These are phyloP conservation scores for Artomyces pyxidatus DNA, from an alignment of 768 basidiomycete species.

Conservation along the genomic window DNA sequence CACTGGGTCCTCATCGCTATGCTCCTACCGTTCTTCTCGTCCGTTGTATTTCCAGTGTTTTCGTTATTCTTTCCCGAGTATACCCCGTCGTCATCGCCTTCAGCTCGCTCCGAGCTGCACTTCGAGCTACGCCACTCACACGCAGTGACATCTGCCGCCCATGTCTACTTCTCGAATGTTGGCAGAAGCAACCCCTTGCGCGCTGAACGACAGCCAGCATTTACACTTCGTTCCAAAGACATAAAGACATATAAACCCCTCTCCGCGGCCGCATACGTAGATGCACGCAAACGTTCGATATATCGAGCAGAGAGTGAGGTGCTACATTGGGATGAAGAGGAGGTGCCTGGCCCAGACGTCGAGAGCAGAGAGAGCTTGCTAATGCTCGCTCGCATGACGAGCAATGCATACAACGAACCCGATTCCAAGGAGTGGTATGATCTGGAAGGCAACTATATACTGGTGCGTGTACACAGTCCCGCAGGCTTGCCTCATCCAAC, in stretches of 20 bases:
- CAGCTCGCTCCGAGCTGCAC: constrained; percentile 25
- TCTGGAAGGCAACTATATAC: constrained; percentile 55
- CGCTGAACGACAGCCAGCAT: too few relatives aligned
- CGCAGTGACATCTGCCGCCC: constrained; percentile 43
- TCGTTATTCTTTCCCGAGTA: too few relatives aligned
- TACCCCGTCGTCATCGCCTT: too few relatives aligned
- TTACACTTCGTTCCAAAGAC: too few relatives aligned
- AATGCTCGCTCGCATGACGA: constrained; percentile 85
- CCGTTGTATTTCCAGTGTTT: too few relatives aligned
- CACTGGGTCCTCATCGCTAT: too few relatives aligned
- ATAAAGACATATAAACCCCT: constrained; percentile 39
- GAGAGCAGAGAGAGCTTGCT: constrained; percentile 63
- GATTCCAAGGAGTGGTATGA: constrained; percentile 64
- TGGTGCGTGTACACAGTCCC: too few relatives aligned
- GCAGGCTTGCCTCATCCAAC: too few relatives aligned
- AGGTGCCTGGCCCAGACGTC: constrained; percentile 65
- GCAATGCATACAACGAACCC: constrained; percentile 62
- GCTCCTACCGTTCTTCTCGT: too few relatives aligned
- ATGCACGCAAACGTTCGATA: constrained; percentile 31
- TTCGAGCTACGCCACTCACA: constrained; percentile 66
- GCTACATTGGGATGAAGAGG: constrained; percentile 56
- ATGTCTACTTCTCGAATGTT: constrained; percentile 52
- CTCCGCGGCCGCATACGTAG: constrained; percentile 28
- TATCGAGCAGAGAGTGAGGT: constrained; percentile 30
- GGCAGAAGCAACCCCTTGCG: too few relatives aligned